Base-by-base conservation (phyloP, 2,329 filamentous ascomycete species). In the Ploettnerulaceae sp. region DNA sequence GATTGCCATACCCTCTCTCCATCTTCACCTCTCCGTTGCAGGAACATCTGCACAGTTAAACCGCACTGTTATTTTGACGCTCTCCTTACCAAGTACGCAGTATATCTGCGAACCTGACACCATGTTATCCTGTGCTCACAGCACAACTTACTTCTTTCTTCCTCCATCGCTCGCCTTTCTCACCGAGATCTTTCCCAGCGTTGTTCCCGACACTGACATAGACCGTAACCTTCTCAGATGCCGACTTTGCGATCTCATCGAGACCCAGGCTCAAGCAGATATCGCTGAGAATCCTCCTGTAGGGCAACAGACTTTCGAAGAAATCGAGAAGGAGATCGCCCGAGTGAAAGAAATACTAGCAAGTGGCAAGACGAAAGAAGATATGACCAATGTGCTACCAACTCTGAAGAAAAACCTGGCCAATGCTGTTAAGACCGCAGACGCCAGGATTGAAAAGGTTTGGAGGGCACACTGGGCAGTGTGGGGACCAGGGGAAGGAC, bases 381-480 rank as follows among this genome's bases (percentile, higher is more conserved):
- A 54, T 12, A 25, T 59, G 20, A 20, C 47, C 26, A 39, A 33
- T 18, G 37, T 45, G 7, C 34, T 58, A 17, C 45, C 41, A 4
- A 15, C 9, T 14, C 31, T 58, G 35, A 36, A 47, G 38, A 37
- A 36, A 32, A 51, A 47, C 41, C 25, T 46, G 7, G 17, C 32
- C 7, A 26, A 49, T 20, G 47, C 47, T 5, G 38, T 53, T 6
- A 25, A 37, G 33, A 33, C 31, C 7, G 42, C 44, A 24, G 49
- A 56, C 36, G 25, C 44, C 14, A 50, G 49, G 21, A 48, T 54
- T 18, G 22, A 48, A n/a, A 39, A 46, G 17, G 54, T 49, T 11
- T 61, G 57, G 57, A 32, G 47, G 29, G 33, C 42, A 26, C 51
- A 57, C 45, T 62, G 57, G 57, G 58, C 45, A 7, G 51, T 61